Evolutionary conservation across 2,329 filamentous ascomycete species (phyloP), one percentile per base, ranked within the genome.

Genomic region (Phialocephala subalpina): DNA sequence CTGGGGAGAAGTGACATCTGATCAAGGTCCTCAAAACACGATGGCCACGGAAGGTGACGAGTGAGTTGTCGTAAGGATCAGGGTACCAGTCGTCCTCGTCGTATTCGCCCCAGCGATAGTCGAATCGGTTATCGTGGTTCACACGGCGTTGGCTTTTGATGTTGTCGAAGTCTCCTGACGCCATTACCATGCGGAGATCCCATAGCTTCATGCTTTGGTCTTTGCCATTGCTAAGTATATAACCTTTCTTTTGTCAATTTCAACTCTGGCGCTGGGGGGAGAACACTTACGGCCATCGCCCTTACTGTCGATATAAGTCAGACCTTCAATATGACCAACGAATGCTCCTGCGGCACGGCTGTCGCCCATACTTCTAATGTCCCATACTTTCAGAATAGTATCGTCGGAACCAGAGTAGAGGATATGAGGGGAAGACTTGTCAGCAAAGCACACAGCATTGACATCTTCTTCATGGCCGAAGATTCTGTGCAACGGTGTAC

Each of bases 181-280:
- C 89, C 83, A 96, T 92, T 85, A 94, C 95, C 84, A 92, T 97
- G 60, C 95, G 86, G 63, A 97, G 78, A 77, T 99, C 96, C 96
- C 96, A 99, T 0, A 99, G 85, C 80, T 98, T 98, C 88, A 97
- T 97, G 49, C 90, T 95, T 78, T 98, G 96, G 76, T 99, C 96
- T 77, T 98, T 99, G 68, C 89, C 93, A 74, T 99, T 99, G 71
- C 91, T 94, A 29, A 99, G 86, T 9, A 98, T 91, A 77, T 98
- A 98, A 64, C 76, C 75, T 77, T 52, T 35, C 8, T 1, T 20
- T 29, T 36, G 55, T 72, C 18, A 73, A 62, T 25, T 1, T 20
- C 29, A 12, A 7, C 29, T 14, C 4, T 0, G 11, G 7, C 3
- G 20, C 22, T 12, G 3, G 45, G 11, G 38, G 4, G 3, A 22